Percentiles rank a stretch among this genome's conserved stretches.
Conservation (phyloP, 2,329 filamentous ascomycete genomes). For the Verticillium klebahnii region DNA sequence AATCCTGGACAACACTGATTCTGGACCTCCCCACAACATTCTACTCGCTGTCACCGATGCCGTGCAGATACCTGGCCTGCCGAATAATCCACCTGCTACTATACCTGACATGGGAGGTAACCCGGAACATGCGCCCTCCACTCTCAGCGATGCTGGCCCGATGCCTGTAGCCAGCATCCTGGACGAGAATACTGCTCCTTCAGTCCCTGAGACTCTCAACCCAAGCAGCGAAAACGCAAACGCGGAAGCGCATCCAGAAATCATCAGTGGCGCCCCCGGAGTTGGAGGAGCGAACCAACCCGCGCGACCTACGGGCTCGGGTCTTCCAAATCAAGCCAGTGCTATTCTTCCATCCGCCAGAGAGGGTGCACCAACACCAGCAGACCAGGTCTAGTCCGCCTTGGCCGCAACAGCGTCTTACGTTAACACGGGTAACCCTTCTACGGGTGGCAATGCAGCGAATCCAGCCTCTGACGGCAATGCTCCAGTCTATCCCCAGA, state of each 20-base stretch:
- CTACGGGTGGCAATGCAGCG: not conserved
- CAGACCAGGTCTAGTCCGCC: not conserved
- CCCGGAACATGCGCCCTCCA: not conserved
- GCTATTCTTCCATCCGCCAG: not conserved
- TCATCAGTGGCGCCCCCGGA: not conserved
- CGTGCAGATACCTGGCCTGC: not conserved
- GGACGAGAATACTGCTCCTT: not conserved
- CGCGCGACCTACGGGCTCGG: not conserved
- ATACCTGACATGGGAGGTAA: not conserved
- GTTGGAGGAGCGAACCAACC: not conserved
- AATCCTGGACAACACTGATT: not conserved
- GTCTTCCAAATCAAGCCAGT: not conserved
- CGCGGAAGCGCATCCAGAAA: not conserved
- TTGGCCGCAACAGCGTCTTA: not conserved
- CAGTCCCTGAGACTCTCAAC: not conserved
- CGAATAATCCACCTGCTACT: not conserved
- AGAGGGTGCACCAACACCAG: not conserved
- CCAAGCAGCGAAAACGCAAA: not conserved
- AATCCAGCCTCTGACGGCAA: not conserved
- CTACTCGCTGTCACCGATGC: not conserved
- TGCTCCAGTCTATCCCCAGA: not conserved
- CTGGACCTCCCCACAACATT: not conserved
- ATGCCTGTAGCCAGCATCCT: not conserved
- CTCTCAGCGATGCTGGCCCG: not conserved
- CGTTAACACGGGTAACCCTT: not conserved